These are phyloP conservation scores for Colletotrichum phormii DNA, from an alignment of 2,329 filamentous ascomycete species.

Conservation along the genomic window DNA sequence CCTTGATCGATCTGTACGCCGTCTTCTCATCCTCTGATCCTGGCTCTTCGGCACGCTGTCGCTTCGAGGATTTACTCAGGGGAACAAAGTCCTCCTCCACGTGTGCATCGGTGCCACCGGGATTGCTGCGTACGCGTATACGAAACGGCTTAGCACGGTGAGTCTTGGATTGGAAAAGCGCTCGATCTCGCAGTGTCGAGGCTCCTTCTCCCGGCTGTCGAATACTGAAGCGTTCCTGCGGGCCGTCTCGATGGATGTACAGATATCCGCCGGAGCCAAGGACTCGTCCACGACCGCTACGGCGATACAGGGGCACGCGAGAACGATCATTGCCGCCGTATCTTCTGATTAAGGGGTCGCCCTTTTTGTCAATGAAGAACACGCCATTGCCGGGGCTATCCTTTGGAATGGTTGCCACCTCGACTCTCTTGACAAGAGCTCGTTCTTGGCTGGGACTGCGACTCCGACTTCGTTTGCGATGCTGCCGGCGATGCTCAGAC, in stretches of 20 bases:
- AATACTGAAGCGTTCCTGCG: slow-evolving; percentile 66
- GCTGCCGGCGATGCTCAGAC: slow-evolving; percentile 16
- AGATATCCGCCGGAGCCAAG: slow-evolving; percentile 72
- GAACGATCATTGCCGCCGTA: slow-evolving; percentile 82
- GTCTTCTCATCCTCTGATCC: slow-evolving; percentile 59
- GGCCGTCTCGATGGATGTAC: slow-evolving; percentile 74
- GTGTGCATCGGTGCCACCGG: slow-evolving; percentile 24
- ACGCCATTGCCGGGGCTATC: slow-evolving; percentile 47
- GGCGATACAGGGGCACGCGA: slow-evolving; percentile 76
- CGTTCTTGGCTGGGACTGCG: slow-evolving; percentile 9
- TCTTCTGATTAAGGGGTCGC: slow-evolving; percentile 79
- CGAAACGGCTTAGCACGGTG: slow-evolving; percentile 51
- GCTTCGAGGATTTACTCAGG: slow-evolving; percentile 43
- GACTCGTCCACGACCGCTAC: slow-evolving; percentile 75
- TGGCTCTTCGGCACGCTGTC: slow-evolving; percentile 53
- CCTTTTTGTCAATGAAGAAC: slow-evolving; percentile 77
- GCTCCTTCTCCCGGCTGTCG: slow-evolving; percentile 56
- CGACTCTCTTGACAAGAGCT: not conserved
- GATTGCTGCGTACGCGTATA: slow-evolving; percentile 49
- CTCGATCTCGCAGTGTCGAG: slow-evolving; percentile 57
- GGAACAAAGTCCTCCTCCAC: slow-evolving; percentile 61
- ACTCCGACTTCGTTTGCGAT: slow-evolving; percentile 24
- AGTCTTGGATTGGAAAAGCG: slow-evolving; percentile 58
- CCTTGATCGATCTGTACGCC: slow-evolving; percentile 75
- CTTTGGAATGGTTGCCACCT: slow-evolving; percentile 38